A percentile compares a stretch with the other conserved stretches of the same genome.
phyloP scores from a whole-genome alignment of 1,284 basidiomycete genomes.

The Irpex sp. region DNA sequence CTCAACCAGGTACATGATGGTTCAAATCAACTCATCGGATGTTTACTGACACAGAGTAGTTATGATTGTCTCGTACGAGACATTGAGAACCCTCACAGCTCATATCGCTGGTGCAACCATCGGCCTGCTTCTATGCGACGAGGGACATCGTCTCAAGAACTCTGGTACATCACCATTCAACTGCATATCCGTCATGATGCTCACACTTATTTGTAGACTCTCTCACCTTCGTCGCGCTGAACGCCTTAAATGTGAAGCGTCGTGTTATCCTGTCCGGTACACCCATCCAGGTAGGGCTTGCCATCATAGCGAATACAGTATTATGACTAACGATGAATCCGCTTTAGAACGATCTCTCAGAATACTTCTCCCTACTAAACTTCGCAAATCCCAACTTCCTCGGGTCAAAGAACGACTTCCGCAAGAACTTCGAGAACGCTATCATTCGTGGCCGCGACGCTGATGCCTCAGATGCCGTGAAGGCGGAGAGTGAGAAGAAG shows the following conservation, averaged over 20 bases:
- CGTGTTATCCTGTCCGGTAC: slow-evolving; percentile 97
- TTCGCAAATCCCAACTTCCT: slow-evolving; percentile 98
- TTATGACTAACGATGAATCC: background rate
- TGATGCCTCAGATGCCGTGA: slow-evolving; percentile 81
- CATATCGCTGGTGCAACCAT: slow-evolving; percentile 81
- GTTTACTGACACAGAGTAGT: slow-evolving; percentile 47
- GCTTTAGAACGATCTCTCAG: slow-evolving; percentile 87
- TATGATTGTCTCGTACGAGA: slow-evolving; percentile 99
- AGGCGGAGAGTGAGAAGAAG: slow-evolving; percentile 85
- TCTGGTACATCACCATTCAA: slow-evolving; percentile 55
- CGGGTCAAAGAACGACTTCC: slow-evolving; percentile 89
- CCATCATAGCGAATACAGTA: background rate
- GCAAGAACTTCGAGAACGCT: slow-evolving; percentile 93
- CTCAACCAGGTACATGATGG: slow-evolving; percentile 71
- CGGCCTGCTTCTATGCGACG: slow-evolving; percentile 92
- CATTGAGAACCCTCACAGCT: slow-evolving; percentile 77
- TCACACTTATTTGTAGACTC: slow-evolving; percentile 52
- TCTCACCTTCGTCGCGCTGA: slow-evolving; percentile 86
- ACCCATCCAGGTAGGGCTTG: slow-evolving; percentile 74
- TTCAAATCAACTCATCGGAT: background rate
- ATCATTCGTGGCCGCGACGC: slow-evolving; percentile 95
- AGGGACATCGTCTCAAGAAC: slow-evolving; percentile 97
- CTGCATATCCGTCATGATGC: slow-evolving; percentile 1
- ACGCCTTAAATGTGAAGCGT: slow-evolving; percentile 84
- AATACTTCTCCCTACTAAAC: slow-evolving; percentile 95